phyloP scores from a whole-genome alignment of 768 basidiomycete species.

The Mycena polygramma region DNA sequence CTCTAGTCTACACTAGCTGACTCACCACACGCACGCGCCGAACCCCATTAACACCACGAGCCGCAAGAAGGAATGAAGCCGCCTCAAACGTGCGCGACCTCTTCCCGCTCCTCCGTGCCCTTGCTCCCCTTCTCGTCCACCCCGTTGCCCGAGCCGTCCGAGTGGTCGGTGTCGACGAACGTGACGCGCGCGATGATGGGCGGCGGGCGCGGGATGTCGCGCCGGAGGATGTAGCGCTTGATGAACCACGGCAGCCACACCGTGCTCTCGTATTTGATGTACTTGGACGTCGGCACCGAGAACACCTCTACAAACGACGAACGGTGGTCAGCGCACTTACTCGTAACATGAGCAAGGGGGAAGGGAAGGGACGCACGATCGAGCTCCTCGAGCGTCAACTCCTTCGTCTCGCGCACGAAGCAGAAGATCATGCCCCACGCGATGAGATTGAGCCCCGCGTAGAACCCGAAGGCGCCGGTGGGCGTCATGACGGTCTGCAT shows the following conservation, averaged over 20 bases:
- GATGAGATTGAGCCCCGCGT: slow-evolving; percentile 62
- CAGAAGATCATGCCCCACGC: slow-evolving; percentile 66
- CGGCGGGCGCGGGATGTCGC: slow-evolving; percentile 20
- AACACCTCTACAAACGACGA: slow-evolving; percentile 23
- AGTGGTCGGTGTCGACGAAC: slow-evolving; percentile 21
- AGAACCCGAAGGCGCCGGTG: slow-evolving; percentile 48
- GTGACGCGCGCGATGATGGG: slow-evolving; percentile 17
- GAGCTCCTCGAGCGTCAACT: slow-evolving; percentile 37
- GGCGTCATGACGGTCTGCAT: slow-evolving; percentile 46
- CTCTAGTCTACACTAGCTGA: neutral
- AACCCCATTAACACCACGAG: too few species aligned
- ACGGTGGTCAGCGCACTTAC: too few species aligned
- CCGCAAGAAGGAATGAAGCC: too few species aligned
- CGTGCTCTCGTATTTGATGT: slow-evolving; percentile 41
- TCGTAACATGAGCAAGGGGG: too few species aligned
- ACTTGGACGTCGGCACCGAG: slow-evolving; percentile 40
- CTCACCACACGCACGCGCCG: too few species aligned
- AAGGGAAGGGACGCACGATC: slow-evolving; percentile 25
- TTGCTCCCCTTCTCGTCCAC: too few species aligned
- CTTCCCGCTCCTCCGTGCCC: too few species aligned
- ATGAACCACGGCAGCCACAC: slow-evolving; percentile 40
- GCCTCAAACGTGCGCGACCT: too few species aligned
- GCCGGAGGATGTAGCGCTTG: slow-evolving; percentile 40
- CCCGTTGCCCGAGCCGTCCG: neutral
- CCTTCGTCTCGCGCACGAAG: slow-evolving; percentile 70